Percentiles rank a stretch among this genome's conserved stretches.
These are phyloP conservation scores for Teunomyces atbi DNA, from an alignment of 805 yeast genomes.

Conservation along the genomic window DNA sequence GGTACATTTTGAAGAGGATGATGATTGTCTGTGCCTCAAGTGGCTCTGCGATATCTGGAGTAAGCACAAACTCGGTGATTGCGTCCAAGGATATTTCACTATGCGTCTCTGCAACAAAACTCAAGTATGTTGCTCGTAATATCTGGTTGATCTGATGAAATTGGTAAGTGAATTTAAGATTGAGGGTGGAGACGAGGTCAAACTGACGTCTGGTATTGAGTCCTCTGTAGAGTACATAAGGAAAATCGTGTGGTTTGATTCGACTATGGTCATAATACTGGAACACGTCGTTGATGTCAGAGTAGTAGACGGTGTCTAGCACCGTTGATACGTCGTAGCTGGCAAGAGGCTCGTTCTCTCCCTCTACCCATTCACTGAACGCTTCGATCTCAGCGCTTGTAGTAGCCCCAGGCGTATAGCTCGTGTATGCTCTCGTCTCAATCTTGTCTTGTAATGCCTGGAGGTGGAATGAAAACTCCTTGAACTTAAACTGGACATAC, in stretches of 20 bases:
- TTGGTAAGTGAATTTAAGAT: conserved; percentile 10
- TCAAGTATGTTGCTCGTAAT: conserved; percentile 8
- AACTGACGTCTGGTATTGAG: conserved; percentile 11
- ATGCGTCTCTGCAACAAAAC: conserved; percentile 6
- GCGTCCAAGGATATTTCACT: conserved; percentile 5
- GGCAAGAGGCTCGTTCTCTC: conserved; percentile 6
- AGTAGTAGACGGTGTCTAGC: conserved; percentile 1
- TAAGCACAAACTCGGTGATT: conserved; percentile 3
- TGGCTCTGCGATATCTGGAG: background rate
- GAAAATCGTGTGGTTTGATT: conserved; percentile 7
- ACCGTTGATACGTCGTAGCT: conserved; percentile 7
- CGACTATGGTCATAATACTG: background rate
- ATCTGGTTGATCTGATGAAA: conserved; percentile 13
- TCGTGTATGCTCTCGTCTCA: background rate
- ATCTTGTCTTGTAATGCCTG: background rate
- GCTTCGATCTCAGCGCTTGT: conserved; percentile 2
- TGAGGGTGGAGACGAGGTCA: conserved; percentile 7
- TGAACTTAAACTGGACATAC: conserved; percentile 12
- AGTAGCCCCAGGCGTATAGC: background rate
- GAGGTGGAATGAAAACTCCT: conserved; percentile 10
- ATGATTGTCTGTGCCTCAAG: conserved; percentile 1
- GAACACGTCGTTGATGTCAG: background rate
- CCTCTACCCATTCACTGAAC: conserved; percentile 3
- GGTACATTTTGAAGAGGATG: conserved; percentile 4
- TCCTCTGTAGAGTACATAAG: conserved; percentile 13